Evolutionary conservation across 2,329 filamentous ascomycete genomes (phyloP).

Genomic region (Hirsutella minnesotensis): DNA sequence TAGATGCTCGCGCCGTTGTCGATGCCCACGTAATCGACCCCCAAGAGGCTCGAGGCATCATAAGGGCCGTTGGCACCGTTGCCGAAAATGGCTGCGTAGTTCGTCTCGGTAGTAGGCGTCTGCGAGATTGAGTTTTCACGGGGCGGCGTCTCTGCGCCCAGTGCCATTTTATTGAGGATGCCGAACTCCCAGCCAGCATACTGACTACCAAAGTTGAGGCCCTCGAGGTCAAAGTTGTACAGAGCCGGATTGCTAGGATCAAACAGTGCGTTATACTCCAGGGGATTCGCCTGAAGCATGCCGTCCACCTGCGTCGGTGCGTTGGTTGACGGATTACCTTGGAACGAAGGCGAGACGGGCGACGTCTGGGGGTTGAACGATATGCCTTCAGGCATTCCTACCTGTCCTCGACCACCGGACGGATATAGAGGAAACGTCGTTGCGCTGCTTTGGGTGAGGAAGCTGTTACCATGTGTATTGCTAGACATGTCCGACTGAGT

Average conservation of each 20-base stretch:
- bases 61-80: conserved; percentile 40
- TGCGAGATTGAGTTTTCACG: conserved; percentile 46
- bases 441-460: conserved; percentile 35
- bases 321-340: conserved; percentile 29
- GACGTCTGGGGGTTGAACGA: conserved; percentile 56
- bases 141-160: conserved; percentile 60
- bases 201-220: conserved; percentile 80
- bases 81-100: conserved; percentile 35
- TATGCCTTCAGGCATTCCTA: conserved; percentile 35
- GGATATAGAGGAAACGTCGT: conserved; percentile 41
- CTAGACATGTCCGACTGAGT: conserved; percentile 31
- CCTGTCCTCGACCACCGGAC: conserved; percentile 28
- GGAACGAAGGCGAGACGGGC: conserved; percentile 64
- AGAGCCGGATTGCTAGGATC: conserved; percentile 85
- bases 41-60: conserved; percentile 31
- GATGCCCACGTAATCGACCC: conserved; percentile 40
- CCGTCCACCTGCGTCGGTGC: conserved; percentile 33
- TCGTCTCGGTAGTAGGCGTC: conserved; percentile 23
- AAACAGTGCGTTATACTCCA: conserved; percentile 55
- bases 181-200: conserved; percentile 94
- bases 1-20: conserved; percentile 39
- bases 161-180: conserved; percentile 89
- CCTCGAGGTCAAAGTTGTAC: conserved; percentile 93
- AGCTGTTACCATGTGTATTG: conserved; percentile 29
- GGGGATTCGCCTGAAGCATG: conserved; percentile 36